Percentiles rank a stretch among this genome's conserved stretches.
Conservation (phyloP, 805 yeast species). For the Ogataea paradorogensis region DNA sequence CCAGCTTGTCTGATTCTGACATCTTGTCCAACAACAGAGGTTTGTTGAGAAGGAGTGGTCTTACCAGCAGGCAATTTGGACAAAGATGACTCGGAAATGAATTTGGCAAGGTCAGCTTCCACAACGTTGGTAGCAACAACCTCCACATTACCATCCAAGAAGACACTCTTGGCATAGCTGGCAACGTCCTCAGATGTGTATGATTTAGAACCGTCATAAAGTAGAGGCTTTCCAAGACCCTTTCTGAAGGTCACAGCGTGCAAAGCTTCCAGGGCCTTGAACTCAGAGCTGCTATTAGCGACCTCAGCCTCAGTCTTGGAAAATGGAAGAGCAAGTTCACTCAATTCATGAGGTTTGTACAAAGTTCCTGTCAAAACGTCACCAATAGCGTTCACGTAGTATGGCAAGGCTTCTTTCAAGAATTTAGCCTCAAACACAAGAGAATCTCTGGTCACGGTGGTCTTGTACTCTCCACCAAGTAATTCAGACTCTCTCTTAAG, state of each 20-base stretch:
- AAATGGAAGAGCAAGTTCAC: constrained; percentile 78
- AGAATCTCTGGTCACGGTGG: constrained; percentile 78
- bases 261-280: constrained; percentile 71
- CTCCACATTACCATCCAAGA: constrained; percentile 67
- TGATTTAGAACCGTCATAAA: constrained; percentile 61
- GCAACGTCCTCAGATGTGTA: constrained; percentile 63
- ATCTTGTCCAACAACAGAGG: constrained; percentile 61
- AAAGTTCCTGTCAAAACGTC: constrained; percentile 66
- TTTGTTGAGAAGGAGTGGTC: constrained; percentile 37
- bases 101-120: constrained; percentile 63
- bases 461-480: constrained; percentile 76
- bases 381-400: constrained; percentile 82
- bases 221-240: constrained; percentile 83
- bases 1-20: constrained; percentile 63
- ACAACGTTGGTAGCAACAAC: constrained; percentile 72
- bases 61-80: constrained; percentile 61
- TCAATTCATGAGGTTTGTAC: constrained; percentile 79
- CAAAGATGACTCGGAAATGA: constrained; percentile 66
- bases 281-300: constrained; percentile 49
- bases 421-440: constrained; percentile 78
- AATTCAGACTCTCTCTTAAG: constrained; percentile 92
- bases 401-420: constrained; percentile 86
- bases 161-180: constrained; percentile 62
- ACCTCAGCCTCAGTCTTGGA: constrained; percentile 61
- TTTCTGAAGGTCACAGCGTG: constrained; percentile 79